A percentile compares a stretch with the other conserved stretches of the same genome.
Conservation (phyloP, 2,329 filamentous ascomycete genomes). For the Rachicladosporium sp. region DNA sequence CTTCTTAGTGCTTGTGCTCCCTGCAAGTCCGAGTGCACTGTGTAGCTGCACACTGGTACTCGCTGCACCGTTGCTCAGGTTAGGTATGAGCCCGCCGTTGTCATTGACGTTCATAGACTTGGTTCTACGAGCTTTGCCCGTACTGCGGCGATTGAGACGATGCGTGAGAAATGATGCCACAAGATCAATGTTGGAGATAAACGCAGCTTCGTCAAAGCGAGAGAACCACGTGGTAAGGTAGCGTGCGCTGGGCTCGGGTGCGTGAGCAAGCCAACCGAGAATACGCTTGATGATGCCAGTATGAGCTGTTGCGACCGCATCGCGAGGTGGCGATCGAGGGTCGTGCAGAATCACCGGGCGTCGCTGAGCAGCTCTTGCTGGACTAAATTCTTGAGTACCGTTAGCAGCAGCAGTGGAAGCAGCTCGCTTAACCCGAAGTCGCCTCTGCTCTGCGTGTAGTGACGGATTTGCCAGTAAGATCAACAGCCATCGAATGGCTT, state of each 20-base stretch:
- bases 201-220: slow-evolving; percentile 53
- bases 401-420: neutral
- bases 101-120: slow-evolving; percentile 33
- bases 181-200: slow-evolving; percentile 64
- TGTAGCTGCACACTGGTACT: slow-evolving; percentile 58
- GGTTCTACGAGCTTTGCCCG: too few species aligned
- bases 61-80: slow-evolving; percentile 53
- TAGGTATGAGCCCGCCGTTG: slow-evolving; percentile 60
- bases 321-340: slow-evolving; percentile 2
- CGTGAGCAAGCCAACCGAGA: slow-evolving; percentile 65
- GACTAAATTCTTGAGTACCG: neutral
- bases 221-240: slow-evolving; percentile 70
- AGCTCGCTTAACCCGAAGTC: neutral
- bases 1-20: slow-evolving; percentile 27
- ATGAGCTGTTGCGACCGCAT: slow-evolving; percentile 31
- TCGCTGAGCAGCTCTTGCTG: neutral
- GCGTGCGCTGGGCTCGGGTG: slow-evolving; percentile 62
- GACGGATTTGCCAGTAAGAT: slow-evolving; percentile 70
- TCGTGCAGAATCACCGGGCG: too few species aligned
- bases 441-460: slow-evolving; percentile 38
- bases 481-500: slow-evolving; percentile 65
- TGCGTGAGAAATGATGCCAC: slow-evolving; percentile 70
- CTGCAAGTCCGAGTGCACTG: slow-evolving; percentile 55
- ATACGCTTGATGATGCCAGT: slow-evolving; percentile 78
- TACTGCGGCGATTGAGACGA: slow-evolving; percentile 52